Conservation (phyloP, 2,329 filamentous ascomycete species). For the Pseudogymnoascus sp. region DNA sequence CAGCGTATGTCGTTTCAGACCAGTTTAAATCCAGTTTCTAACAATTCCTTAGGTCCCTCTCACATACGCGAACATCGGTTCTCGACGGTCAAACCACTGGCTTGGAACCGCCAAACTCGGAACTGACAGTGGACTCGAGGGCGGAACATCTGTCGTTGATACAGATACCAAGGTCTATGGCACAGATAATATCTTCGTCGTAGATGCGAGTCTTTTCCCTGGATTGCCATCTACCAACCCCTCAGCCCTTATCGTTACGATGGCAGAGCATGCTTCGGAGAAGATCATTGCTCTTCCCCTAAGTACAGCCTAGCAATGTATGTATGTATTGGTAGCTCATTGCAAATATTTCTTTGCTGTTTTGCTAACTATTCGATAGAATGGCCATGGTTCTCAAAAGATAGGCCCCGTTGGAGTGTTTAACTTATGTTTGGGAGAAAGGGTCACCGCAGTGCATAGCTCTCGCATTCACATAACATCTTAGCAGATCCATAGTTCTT, state of each 20-base stretch:
- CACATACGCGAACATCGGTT: background rate
- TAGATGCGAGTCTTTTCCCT: conserved; percentile 64
- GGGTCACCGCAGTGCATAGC: background rate
- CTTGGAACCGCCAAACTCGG: conserved; percentile 56
- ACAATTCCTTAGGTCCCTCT: background rate
- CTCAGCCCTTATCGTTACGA: conserved; percentile 56
- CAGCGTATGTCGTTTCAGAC: background rate
- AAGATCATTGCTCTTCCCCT: conserved; percentile 39
- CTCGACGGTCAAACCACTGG: conserved; percentile 37
- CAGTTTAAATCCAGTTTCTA: background rate
- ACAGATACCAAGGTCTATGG: conserved; percentile 58
- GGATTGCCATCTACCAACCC: conserved; percentile 65
- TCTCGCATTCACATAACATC: background rate
- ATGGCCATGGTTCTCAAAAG: background rate
- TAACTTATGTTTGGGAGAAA: background rate
- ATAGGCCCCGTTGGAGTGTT: background rate
- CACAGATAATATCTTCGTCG: conserved; percentile 61
- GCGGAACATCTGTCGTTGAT: conserved; percentile 56
- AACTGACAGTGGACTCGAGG: conserved; percentile 44
- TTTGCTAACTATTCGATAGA: background rate
- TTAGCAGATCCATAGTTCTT: background rate
- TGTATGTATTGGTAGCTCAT: background rate
- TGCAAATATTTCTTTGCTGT: background rate
- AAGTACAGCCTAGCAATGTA: background rate
- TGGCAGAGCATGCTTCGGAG: conserved; percentile 53